Evolutionary conservation across 495 filamentous ascomycete species (phyloP).

Genomic region (Penicillium coprophilum): DNA sequence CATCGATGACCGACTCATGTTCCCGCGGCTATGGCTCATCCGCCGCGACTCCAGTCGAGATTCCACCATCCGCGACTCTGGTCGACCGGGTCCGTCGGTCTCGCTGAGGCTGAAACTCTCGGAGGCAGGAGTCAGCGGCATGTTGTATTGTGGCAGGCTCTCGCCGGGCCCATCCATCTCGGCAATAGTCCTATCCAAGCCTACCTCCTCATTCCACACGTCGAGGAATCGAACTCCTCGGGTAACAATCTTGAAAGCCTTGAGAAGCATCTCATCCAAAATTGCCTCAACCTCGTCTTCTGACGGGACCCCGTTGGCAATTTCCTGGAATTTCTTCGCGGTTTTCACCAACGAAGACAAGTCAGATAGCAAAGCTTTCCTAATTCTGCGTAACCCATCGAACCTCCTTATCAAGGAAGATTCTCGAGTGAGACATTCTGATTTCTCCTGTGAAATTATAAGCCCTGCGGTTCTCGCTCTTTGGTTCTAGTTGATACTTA

Average conservation of each 20-base stretch:
- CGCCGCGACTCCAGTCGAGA: slow-evolving; percentile 22
- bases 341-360: slow-evolving; percentile 85
- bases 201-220: slow-evolving; percentile 74
- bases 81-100: slow-evolving; percentile 28
- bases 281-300: slow-evolving; percentile 69
- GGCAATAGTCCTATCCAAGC: slow-evolving; percentile 60
- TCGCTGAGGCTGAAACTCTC: slow-evolving; percentile 45
- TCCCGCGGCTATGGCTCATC: slow-evolving; percentile 40
- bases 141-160: slow-evolving; percentile 32
- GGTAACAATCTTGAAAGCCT: slow-evolving; percentile 91
- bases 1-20: slow-evolving; percentile 40
- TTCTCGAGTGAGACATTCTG: slow-evolving; percentile 83
- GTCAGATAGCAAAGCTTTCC: slow-evolving; percentile 85
- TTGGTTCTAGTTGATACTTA: slow-evolving; percentile 46
- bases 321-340: slow-evolving; percentile 76
- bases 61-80: slow-evolving; percentile 27
- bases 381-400: slow-evolving; percentile 72
- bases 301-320: slow-evolving; percentile 46
- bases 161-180: slow-evolving; percentile 49
- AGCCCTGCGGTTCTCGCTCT: background rate
- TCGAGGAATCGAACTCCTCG: slow-evolving; percentile 92
- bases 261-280: slow-evolving; percentile 87
- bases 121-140: slow-evolving; percentile 72
- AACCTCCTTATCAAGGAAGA: slow-evolving; percentile 68
- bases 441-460: slow-evolving; percentile 64